phyloP scores from a whole-genome alignment of 805 yeast species.

The Torulaspora indica region DNA sequence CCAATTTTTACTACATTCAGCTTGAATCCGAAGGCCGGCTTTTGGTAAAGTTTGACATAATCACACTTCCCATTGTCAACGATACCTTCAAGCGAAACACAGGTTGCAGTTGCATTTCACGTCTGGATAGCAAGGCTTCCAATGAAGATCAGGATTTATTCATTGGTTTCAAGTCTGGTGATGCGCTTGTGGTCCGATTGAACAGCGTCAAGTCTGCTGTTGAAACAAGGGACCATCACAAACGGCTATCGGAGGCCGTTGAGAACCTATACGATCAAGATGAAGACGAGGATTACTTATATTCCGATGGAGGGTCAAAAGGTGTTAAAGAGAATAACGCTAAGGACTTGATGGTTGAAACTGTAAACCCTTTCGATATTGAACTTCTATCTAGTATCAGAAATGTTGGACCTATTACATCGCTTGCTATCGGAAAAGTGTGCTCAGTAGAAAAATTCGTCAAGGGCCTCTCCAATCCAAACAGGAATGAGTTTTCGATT shows the following conservation, averaged over 20 bases:
- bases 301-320: constrained; percentile 24
- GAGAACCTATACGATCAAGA: constrained; percentile 35
- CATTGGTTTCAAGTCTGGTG: constrained; percentile 56
- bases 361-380: constrained; percentile 38
- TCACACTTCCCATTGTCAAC: constrained; percentile 31
- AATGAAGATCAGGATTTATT: constrained; percentile 46
- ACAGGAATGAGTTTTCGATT: constrained; percentile 58
- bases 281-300: constrained; percentile 32
- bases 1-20: constrained; percentile 27
- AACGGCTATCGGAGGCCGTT: constrained; percentile 46
- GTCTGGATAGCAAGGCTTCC: constrained; percentile 24
- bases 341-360: constrained; percentile 21
- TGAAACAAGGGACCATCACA: constrained; percentile 38
- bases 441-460: constrained; percentile 47
- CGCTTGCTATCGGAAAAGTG: constrained; percentile 59
- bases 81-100: constrained; percentile 28
- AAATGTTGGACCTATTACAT: constrained; percentile 70
- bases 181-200: constrained; percentile 45
- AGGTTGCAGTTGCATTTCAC: constrained; percentile 29
- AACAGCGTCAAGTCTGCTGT: constrained; percentile 30
- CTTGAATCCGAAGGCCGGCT: constrained; percentile 33
- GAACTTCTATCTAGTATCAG: constrained; percentile 48
- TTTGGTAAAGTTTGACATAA: constrained; percentile 29
- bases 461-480: constrained; percentile 66
- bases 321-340: constrained; percentile 8